Base-by-base conservation (phyloP, 2,329 filamentous ascomycete genomes). In the Exophiala oligosperma region DNA sequence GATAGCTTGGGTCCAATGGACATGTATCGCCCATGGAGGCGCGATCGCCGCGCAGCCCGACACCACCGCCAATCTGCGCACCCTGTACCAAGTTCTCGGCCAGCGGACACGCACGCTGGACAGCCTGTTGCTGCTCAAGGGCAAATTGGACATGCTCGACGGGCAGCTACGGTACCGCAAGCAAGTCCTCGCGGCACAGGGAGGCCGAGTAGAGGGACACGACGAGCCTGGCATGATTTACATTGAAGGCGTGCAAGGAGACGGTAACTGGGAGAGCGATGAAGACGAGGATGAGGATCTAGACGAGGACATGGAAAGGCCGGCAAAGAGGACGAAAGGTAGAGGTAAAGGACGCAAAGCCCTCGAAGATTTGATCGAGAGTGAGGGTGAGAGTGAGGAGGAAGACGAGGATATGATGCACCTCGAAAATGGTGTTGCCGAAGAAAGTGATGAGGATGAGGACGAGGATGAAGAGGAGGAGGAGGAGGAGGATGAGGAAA, bases 1-100 rank as follows among this genome's bases (percentile, higher is more conserved):
- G 32, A 92, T 97, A 83, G 85, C 89, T 14, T 99, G 94, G 92
- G 89, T 97, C 44, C 92, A 97, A 75, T 96, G 92, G 91, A 93
- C 91, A 1, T 84, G 97, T 54, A 86, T 97, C 35, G 88, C 90
- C 1, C 94, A 99, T 71, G 94, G 94, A 65, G 94, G 93, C 64
- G 92, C 92, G 53, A 81, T 99, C 51, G 91, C 92, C 9, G 88
- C 88, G 32, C 91, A 96, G 72, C 86, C 90, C n/a, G 88, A 92
- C 63, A 81, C 96, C 38, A 82, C 94, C 66, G 86, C 87, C 69
- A 87, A 88, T 70, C 83, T 99, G 59, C 81, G 84, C 49, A 87
- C 89, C 41, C 80, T 99, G 54, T 90, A 93, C 73, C 88, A 89
- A 70, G 93, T 97, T 17, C 84, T 97, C 59, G 88, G 92, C 62